Base-by-base conservation (phyloP, 306 rosid species). In the Rubus idaeus region DNA sequence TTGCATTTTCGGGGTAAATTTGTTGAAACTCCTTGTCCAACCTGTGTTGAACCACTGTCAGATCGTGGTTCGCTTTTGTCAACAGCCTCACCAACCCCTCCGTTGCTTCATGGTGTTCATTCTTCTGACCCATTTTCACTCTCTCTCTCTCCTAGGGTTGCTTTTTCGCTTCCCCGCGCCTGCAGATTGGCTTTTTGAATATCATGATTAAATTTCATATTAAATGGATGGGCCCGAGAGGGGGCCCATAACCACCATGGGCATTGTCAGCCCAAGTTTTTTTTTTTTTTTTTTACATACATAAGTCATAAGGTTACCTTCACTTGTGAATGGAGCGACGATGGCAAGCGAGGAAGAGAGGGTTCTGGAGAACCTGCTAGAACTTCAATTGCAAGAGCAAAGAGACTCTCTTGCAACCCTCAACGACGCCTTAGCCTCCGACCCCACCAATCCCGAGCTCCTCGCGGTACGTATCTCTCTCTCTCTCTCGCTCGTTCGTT, bases 261-360 rank as follows among this genome's bases (percentile, higher is more conserved):
- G 0, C 17, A n/a, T 20, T 30, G 2, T 56, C 35, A 8, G 35
- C 37, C 56, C 53, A 50, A 50, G 53, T 51, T 16, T 13, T 4
- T 51, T 4, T 7, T n/a, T n/a, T n/a, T n/a, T n/a, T n/a, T n/a
- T n/a, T n/a, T n/a, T n/a, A n/a, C 26, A 23, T 23, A 23, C 63
- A 56, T 17, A 3, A 18, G 20, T 8, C 35, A 9, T 23, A 56
- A 56, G 23, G 23, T 47, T 9, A 47, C 51, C 26, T 23, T 23
- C 26, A 23, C 51, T 46, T 1, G 50, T 5, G 60, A 52, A 52
- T 52, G 16, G 63, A 20, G 35, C n/a, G 30, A 81, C n/a, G 30
- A 81, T 95, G 98, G 96, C 84, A 42, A 83, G 85, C 89, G 96
- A 84, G 74, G 97, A 95, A 74, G 97, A 92, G 96, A 92, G 92